Percentiles rank a stretch among this genome's conserved stretches.
These are phyloP conservation scores for Aquilaria agallochum DNA, from an alignment of 441 rosid species.

Conservation along the genomic window DNA sequence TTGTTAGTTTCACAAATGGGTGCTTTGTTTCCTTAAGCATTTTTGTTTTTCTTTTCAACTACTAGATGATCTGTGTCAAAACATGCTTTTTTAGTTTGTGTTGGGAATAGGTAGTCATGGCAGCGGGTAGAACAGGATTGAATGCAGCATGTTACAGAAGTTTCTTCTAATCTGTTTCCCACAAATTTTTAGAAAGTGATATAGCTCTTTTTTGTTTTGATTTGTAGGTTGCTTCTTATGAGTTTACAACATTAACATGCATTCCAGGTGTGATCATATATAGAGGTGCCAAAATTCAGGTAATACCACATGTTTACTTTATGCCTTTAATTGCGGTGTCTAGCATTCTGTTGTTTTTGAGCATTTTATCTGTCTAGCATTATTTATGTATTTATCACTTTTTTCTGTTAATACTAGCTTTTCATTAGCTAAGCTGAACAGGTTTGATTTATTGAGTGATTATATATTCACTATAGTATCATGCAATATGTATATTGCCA, in stretches of 20 bases:
- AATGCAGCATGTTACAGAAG: conserved; percentile 6
- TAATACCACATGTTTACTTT: conserved; percentile 11
- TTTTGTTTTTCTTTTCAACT: too few relatives aligned
- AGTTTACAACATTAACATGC: conserved; percentile 95
- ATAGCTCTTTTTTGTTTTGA: conserved; percentile 5
- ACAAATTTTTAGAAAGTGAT: conserved; percentile 4
- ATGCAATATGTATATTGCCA: too few relatives aligned
- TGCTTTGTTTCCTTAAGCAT: too few relatives aligned
- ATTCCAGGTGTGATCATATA: conserved; percentile 91
- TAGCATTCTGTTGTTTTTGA: too few relatives aligned
- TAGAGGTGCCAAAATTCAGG: conserved; percentile 99
- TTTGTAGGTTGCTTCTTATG: conserved; percentile 94
- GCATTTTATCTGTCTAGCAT: too few relatives aligned
- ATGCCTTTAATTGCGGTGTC: too few relatives aligned
- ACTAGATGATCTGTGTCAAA: too few relatives aligned
- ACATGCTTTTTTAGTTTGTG: neutral
- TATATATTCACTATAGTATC: too few relatives aligned
- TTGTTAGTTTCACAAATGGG: too few relatives aligned
- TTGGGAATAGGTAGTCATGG: neutral
- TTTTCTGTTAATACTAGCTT: neutral
- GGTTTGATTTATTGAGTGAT: too few relatives aligned
- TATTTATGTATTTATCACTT: neutral
- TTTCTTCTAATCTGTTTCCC: neutral
- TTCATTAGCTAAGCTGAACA: neutral
- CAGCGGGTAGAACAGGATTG: neutral